Evolutionary conservation across 306 rosid species (phyloP), one percentile per base, ranked within the genome.

Genomic region (Citrullus amarus): DNA sequence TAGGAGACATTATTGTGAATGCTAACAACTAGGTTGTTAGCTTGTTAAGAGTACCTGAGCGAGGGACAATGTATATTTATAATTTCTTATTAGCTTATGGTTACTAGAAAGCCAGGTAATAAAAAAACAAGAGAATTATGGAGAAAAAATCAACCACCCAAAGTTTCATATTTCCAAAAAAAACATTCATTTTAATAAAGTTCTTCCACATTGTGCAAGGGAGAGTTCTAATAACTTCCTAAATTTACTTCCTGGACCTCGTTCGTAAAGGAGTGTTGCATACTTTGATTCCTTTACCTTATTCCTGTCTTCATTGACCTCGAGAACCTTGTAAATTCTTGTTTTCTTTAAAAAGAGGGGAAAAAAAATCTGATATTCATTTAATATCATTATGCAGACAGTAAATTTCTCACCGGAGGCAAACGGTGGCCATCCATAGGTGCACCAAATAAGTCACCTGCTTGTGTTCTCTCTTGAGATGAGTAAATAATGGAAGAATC

Each of bases 371-470:
- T 68, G 41, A 12, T 38, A 71, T 46, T 71, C 20, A 6, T 46
- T 71, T 55, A 72, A 72, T 72, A 16, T 70, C 44, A 51, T 50
- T 8, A 16, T 50, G 60, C 22, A 72, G 11, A 17, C 73, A 77
- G 80, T 56, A 63, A 41, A 84, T 43, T 53, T 70, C 95, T 88
- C 76, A 93, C 96, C 81, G 81, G 88, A 80, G 91, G 93, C 81
- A 87, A 82, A 78, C 78, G 81, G 73, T 76, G 88, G 55, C 84
- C 90, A 67, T 88, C 87, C 75, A 66, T 72, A 39, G 91, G 86
- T 75, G 78, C 91, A 79, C 92, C 81, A 54, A 90, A 90, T 85
- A 90, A 88, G 78, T 91, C 97, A 72, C 97, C 97, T 4, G 96
- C 97, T 88, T 93, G 96, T 44, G 91, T 91, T 83, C 80, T 87